A percentile compares a stretch with the other conserved stretches of the same genome.
These are phyloP conservation scores for Termitomyces titanicus DNA, from an alignment of 768 basidiomycete species.

Conservation along the genomic window DNA sequence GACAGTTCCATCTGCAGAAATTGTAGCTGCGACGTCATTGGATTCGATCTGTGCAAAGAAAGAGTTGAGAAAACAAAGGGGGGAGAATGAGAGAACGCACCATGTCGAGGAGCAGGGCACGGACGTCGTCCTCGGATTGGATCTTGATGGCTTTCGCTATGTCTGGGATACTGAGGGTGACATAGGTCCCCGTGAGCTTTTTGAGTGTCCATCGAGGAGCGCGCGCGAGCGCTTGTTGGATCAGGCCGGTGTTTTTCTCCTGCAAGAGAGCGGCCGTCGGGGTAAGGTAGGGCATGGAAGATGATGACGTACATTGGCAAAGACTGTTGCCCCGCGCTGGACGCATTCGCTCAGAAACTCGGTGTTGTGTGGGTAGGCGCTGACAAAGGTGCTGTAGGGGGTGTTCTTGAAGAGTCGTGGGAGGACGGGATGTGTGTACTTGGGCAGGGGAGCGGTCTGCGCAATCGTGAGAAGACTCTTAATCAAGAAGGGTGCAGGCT, in stretches of 20 bases:
- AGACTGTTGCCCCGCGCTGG: slow-evolving; percentile 53
- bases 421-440: slow-evolving; percentile 65
- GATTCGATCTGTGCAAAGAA: slow-evolving; percentile 62
- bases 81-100: slow-evolving; percentile 32
- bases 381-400: slow-evolving; percentile 61
- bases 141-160: slow-evolving; percentile 58
- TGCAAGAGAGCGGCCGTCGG: slow-evolving; percentile 20
- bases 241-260: slow-evolving; percentile 74
- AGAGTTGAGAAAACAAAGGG: not conserved
- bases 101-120: slow-evolving; percentile 67
- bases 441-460: slow-evolving; percentile 55
- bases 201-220: slow-evolving; percentile 78
- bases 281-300: not conserved
- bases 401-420: slow-evolving; percentile 61
- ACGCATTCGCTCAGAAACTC: slow-evolving; percentile 41
- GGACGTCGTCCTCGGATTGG: slow-evolving; percentile 50
- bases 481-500: slow-evolving; percentile 1
- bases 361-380: slow-evolving; percentile 59
- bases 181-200: slow-evolving; percentile 79
- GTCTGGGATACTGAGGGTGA: slow-evolving; percentile 71
- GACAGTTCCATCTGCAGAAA: slow-evolving; percentile 68
- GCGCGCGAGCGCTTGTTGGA: slow-evolving; percentile 60
- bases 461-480: not conserved
- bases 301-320: slow-evolving; percentile 45
- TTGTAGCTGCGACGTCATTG: slow-evolving; percentile 63